Evolutionary conservation across 192 early-diverging fungal genomes (phyloP).

Genomic region (Chytriomyces hyalinus): DNA sequence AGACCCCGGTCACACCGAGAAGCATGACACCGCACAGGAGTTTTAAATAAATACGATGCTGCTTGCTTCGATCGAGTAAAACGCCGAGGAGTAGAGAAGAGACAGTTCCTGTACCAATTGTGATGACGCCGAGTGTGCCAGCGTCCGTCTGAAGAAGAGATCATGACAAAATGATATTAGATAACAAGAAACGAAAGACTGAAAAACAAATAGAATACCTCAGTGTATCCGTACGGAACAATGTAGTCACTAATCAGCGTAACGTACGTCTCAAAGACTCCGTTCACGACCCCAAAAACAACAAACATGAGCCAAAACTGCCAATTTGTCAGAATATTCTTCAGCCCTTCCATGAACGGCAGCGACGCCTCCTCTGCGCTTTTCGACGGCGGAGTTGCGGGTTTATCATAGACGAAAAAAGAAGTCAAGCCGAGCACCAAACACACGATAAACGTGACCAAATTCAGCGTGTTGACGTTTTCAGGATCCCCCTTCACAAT

Average conservation of each 20-base stretch:
- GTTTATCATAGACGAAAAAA: conserved; percentile 35
- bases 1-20: conserved; percentile 24
- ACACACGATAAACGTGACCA: conserved; percentile 4
- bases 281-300: conserved; percentile 28
- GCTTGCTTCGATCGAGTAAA: conserved; percentile 64
- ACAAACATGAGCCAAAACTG: conserved; percentile 29
- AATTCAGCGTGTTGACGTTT: conserved; percentile 15
- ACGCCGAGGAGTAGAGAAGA: conserved; percentile 58
- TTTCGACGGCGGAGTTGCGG: conserved; percentile 36
- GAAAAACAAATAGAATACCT: conserved; percentile 18
- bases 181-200: neutral
- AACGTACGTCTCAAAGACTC: conserved; percentile 33
- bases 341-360: conserved; percentile 38
- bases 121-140: conserved; percentile 62
- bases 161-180: neutral
- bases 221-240: conserved; percentile 42
- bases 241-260: conserved; percentile 41
- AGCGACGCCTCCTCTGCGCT: conserved; percentile 18
- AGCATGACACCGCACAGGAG: conserved; percentile 9
- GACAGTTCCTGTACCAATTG: conserved; percentile 63
- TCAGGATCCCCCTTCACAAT: conserved; percentile 23
- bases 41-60: conserved; percentile 53
- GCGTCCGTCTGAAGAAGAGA: conserved; percentile 44
- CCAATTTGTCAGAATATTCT: conserved; percentile 21
- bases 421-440: conserved; percentile 22